phyloP scores from a whole-genome alignment of 352 stramenopile species.

The Phytophthora pini region DNA sequence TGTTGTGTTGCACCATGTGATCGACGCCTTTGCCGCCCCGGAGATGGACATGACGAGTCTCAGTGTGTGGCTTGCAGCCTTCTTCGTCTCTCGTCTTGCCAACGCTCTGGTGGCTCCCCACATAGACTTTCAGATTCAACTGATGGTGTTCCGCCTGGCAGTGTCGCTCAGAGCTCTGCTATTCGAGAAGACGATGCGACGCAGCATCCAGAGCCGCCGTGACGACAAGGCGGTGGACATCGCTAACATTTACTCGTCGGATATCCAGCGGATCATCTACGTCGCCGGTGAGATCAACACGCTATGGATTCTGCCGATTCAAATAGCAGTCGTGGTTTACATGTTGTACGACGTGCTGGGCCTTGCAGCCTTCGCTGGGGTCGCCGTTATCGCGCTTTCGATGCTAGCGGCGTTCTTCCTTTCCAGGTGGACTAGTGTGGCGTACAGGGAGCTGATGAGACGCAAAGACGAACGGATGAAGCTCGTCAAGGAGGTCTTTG shows the following conservation, averaged over 20 bases:
- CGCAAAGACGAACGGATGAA: conserved; percentile 91
- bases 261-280: conserved; percentile 37
- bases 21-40: conserved; percentile 37
- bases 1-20: conserved; percentile 47
- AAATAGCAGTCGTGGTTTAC: conserved; percentile 40
- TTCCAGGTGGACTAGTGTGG: conserved; percentile 39
- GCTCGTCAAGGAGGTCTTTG: conserved; percentile 90
- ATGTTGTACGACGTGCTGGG: conserved; percentile 50
- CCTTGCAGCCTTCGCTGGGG: conserved; percentile 47
- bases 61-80: conserved; percentile 35
- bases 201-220: conserved; percentile 3
- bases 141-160: conserved; percentile 34
- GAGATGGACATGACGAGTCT: conserved; percentile 31
- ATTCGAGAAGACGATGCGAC: conserved; percentile 44
- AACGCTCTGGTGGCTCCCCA: conserved; percentile 45
- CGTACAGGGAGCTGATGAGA: conserved; percentile 82
- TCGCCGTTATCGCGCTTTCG: conserved; percentile 40
- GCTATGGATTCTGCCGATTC: conserved; percentile 50
- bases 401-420: conserved; percentile 56
- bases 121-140: conserved; percentile 31
- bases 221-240: conserved; percentile 37
- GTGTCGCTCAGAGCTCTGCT: conserved; percentile 40
- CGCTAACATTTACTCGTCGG: conserved; percentile 48
- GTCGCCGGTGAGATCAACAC: conserved; percentile 53
- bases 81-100: conserved; percentile 43